Percentiles rank a stretch among this genome's conserved stretches.
These are phyloP conservation scores for Alternaria sp. DNA, from an alignment of 2,329 filamentous ascomycete species.

Conservation along the genomic window DNA sequence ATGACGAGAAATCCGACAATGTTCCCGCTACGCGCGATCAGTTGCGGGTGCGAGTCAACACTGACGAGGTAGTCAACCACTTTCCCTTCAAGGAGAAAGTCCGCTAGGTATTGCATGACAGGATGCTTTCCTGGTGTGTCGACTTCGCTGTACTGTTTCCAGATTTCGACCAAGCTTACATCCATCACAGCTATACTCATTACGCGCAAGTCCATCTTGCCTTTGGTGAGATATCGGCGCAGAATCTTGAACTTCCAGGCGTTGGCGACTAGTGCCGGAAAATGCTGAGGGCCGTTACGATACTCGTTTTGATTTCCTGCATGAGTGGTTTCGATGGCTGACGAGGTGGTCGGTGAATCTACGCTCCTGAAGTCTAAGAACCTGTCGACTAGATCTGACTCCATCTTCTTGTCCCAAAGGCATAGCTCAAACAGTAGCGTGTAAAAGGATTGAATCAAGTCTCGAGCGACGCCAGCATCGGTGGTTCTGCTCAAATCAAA, in stretches of 20 bases:
- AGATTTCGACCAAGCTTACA: constrained; percentile 71
- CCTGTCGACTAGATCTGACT: constrained; percentile 36
- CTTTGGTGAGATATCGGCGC: constrained; percentile 77
- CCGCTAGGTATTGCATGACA: constrained; percentile 72
- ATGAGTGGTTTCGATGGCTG: constrained; percentile 13
- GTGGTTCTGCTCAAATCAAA: constrained; percentile 39
- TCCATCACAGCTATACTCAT: constrained; percentile 80
- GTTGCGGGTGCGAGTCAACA: constrained; percentile 88
- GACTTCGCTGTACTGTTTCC: constrained; percentile 58
- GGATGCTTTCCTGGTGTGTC: constrained; percentile 53
- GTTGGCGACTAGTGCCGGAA: constrained; percentile 62
- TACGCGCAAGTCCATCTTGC: constrained; percentile 90
- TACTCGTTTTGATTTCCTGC: constrained; percentile 24
- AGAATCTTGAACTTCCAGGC: constrained; percentile 76
- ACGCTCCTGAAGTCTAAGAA: constrained; percentile 37
- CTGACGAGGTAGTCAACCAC: constrained; percentile 88
- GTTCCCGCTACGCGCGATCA: constrained; percentile 81
- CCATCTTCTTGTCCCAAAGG: constrained; percentile 37
- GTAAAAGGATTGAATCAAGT: constrained; percentile 37
- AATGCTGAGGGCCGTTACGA: constrained; percentile 44
- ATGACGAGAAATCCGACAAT: constrained; percentile 88
- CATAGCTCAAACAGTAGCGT: constrained; percentile 38
- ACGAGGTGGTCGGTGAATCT: constrained; percentile 34
- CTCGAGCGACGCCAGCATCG: constrained; percentile 38
- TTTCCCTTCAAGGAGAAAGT: constrained; percentile 72